phyloP scores from a whole-genome alignment of 352 stramenopile genomes.

The Phytophthora sp. region DNA sequence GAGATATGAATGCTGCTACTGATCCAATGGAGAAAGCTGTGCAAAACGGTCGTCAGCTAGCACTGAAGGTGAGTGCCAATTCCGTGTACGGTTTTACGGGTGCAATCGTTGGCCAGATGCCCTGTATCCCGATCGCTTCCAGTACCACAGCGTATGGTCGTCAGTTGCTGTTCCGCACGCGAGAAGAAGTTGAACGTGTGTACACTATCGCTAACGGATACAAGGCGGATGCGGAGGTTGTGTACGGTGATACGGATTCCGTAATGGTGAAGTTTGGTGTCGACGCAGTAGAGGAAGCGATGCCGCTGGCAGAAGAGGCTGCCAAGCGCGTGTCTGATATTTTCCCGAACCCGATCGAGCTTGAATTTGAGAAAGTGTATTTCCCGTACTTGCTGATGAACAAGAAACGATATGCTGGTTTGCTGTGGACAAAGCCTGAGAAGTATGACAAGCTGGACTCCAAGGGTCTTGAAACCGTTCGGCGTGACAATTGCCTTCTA shows the following conservation, averaged over 20 bases:
- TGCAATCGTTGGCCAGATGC: conserved; percentile 97
- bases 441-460: conserved; percentile 99
- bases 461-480: conserved; percentile 98
- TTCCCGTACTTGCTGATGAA: conserved; percentile 99
- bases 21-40: conserved; percentile 99
- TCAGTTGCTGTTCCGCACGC: conserved; percentile 97
- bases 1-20: conserved; percentile 99
- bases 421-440: conserved; percentile 89
- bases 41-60: conserved; percentile 98
- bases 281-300: conserved; percentile 95
- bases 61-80: conserved; percentile 98
- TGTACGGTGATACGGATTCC: conserved; percentile 99
- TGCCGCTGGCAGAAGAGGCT: conserved; percentile 97
- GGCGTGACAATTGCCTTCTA: conserved; percentile 98
- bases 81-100: conserved; percentile 99
- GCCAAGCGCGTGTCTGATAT: conserved; percentile 96
- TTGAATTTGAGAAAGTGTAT: conserved; percentile 99
- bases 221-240: conserved; percentile 95
- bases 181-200: conserved; percentile 95
- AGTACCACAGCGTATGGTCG: conserved; percentile 98
- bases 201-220: conserved; percentile 96
- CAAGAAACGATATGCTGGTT: conserved; percentile 96
- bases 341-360: conserved; percentile 97
- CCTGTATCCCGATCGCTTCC: conserved; percentile 98
- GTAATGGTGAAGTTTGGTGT: conserved; percentile 99